Base-by-base conservation (phyloP, 140 eudicot species). In the Stevia rebaudiana region DNA sequence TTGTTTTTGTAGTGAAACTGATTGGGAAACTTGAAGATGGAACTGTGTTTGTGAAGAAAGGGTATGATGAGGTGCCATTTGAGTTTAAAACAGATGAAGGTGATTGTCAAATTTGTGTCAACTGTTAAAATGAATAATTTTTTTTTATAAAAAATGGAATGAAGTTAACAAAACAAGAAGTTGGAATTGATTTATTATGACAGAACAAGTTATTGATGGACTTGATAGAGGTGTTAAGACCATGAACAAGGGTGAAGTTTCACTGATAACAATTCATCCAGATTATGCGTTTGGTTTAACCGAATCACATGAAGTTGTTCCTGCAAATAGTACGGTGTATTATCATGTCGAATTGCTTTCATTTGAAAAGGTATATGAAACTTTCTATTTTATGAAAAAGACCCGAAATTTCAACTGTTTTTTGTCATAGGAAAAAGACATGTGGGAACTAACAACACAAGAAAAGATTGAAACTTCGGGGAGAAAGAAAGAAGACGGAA, bases 201-300 rank as follows among this genome's bases (percentile, higher is more conserved):
- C 76, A 88, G 96, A 82, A 59, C 85, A 84, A 78, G 80, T 88
- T 19, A 72, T 75, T 44, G 94, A 80, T 52, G 86, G 83, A 8
- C 53, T 88, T 74, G 96, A 88, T 62, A 78, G 70, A 61, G 87
- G 94, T 23, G 71, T 88, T 8, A 78, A 80, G 87, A 84, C 85
- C 16, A 88, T 88, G 96, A 82, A 54, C 37, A 84, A 78, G 57
- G 87, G 94, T 16, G 96, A 88, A 73, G 75, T 73, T 40, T 86
- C 90, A 15, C n/a, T 44, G 35, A 69, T 88, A 42, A 79, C 79
- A 2, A 68, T 88, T 67, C 70, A 69, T 71, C 76, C 88, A 8
- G 79, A 81, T 11, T 75, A 75, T 11, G 74, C 39, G 22, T 67
- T 72, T 67, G 72, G 66, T 40, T 58, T 11, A 39, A 39, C 36